phyloP scores from a whole-genome alignment of 805 yeast species.

The Schizosaccharomyces osmophilus region DNA sequence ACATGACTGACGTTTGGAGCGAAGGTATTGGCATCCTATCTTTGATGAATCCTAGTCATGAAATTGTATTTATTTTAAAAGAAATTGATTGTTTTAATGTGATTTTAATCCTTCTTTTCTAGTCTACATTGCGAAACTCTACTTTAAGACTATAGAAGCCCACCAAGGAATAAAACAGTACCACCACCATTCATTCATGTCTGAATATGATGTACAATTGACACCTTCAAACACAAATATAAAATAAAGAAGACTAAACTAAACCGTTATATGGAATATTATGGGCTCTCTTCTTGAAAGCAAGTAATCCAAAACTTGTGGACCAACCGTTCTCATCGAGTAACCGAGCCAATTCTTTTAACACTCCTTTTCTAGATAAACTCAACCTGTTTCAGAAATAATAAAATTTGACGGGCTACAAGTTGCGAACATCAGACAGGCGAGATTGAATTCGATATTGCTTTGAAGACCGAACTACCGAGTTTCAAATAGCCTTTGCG shows the following conservation, averaged over 20 bases:
- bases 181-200: background rate
- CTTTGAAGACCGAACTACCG: too few species aligned
- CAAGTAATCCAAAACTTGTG: background rate
- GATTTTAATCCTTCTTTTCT: too few species aligned
- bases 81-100: too few species aligned
- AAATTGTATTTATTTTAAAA: background rate
- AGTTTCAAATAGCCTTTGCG: too few species aligned
- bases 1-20: conserved; percentile 79
- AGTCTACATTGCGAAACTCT: too few species aligned
- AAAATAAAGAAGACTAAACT: background rate
- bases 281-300: background rate
- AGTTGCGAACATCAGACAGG: too few species aligned
- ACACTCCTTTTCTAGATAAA: too few species aligned
- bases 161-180: background rate
- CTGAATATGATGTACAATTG: background rate
- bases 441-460: too few species aligned
- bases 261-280: background rate
- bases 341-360: too few species aligned
- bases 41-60: background rate
- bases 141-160: background rate
- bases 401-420: too few species aligned
- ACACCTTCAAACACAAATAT: background rate
- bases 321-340: background rate
- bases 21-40: conserved; percentile 42
- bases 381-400: too few species aligned